Conservation (phyloP, 192 early-diverging fungal genomes). For the Linnemannia exigua region DNA sequence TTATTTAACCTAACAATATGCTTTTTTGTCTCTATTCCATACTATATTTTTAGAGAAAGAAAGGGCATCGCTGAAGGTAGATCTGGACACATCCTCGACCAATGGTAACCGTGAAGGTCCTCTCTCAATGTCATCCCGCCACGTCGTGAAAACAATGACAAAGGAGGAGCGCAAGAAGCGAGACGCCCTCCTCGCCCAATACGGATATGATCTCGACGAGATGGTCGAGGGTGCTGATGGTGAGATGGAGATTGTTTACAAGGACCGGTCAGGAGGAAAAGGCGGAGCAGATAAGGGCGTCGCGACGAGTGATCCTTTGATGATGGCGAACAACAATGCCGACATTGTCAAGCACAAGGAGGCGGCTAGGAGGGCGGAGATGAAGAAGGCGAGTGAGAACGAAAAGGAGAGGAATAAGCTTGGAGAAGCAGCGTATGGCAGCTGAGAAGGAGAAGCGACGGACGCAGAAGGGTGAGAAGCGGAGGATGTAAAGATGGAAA, state of each 20-base stretch:
- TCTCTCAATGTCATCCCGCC: slow-evolving; percentile 41
- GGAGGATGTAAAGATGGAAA: slow-evolving; percentile 56
- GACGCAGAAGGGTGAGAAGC: slow-evolving; percentile 67
- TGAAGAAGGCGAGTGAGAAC: slow-evolving; percentile 62
- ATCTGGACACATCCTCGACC: slow-evolving; percentile 13
- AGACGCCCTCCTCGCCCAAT: slow-evolving; percentile 66
- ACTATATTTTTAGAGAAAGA: slow-evolving; percentile 26
- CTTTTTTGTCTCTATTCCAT: background rate
- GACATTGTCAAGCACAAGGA: slow-evolving; percentile 73
- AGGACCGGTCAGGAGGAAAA: slow-evolving; percentile 48
- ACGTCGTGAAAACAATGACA: slow-evolving; percentile 60
- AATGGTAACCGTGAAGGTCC: slow-evolving; percentile 25
- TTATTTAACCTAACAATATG: background rate
- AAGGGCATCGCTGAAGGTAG: slow-evolving; percentile 25
- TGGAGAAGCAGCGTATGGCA: slow-evolving; percentile 66
- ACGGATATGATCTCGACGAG: slow-evolving; percentile 75
- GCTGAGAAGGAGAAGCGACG: slow-evolving; percentile 64
- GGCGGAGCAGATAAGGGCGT: background rate
- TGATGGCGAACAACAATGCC: slow-evolving; percentile 71
- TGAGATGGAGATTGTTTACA: slow-evolving; percentile 75
- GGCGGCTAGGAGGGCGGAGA: slow-evolving; percentile 58
- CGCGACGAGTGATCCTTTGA: slow-evolving; percentile 35
- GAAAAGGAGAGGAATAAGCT: slow-evolving; percentile 69
- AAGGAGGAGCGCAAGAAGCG: slow-evolving; percentile 66
- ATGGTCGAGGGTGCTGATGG: slow-evolving; percentile 70